A percentile compares a stretch with the other conserved stretches of the same genome.
Evolutionary conservation across 768 basidiomycete species (phyloP).

Genomic region (Thelephora aurantiotincta): DNA sequence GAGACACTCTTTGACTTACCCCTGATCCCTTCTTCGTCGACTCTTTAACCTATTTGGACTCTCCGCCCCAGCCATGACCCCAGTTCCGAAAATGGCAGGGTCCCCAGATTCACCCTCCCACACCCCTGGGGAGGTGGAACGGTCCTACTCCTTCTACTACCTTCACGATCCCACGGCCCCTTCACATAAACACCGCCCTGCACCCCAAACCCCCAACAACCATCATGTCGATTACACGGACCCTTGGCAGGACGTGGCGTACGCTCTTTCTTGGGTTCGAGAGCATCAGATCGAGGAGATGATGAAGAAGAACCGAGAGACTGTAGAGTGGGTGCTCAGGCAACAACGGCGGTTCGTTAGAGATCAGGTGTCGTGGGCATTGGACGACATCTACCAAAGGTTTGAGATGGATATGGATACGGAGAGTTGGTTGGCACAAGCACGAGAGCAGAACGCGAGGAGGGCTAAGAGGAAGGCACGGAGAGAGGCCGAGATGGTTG

Average conservation of each 20-base stretch:
- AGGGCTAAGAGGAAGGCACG: slow-evolving; percentile 23
- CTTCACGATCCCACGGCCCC: too few species aligned
- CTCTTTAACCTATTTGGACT: too few species aligned
- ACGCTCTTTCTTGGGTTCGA: slow-evolving; percentile 26
- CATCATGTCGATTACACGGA: slow-evolving; percentile 2
- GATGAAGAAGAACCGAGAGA: slow-evolving; percentile 31
- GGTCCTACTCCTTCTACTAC: too few species aligned
- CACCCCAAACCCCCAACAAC: neutral
- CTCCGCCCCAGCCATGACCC: too few species aligned
- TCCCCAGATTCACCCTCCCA: too few species aligned
- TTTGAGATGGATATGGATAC: slow-evolving; percentile 36
- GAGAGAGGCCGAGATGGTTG: slow-evolving; percentile 28
- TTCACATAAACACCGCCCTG: too few species aligned
- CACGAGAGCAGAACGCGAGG: slow-evolving; percentile 21
- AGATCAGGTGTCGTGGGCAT: slow-evolving; percentile 11
- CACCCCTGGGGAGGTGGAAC: too few species aligned
- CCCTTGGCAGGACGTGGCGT: slow-evolving; percentile 17
- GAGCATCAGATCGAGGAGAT: slow-evolving; percentile 35
- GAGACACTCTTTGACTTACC: too few species aligned
- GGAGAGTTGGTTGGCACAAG: slow-evolving; percentile 25
- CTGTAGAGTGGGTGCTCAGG: slow-evolving; percentile 52
- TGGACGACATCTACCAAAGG: slow-evolving; percentile 16
- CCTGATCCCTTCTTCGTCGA: too few species aligned
- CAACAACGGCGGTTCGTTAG: slow-evolving; percentile 28
- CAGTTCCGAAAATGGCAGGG: too few species aligned